Evolutionary conservation across 176 grass and related monocot species (phyloP).

Genomic region (Saccharum spontaneum): DNA sequence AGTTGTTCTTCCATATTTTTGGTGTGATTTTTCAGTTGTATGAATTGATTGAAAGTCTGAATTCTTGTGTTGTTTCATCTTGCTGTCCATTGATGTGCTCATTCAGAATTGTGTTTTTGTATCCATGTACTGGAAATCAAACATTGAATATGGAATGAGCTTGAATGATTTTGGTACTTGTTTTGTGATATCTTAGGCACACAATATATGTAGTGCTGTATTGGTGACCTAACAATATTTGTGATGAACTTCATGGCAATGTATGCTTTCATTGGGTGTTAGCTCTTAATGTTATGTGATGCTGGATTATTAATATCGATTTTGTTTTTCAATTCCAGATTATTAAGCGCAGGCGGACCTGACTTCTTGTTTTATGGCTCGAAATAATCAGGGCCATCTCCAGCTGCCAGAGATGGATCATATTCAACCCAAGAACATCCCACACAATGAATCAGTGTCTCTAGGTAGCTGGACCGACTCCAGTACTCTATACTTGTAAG

Average conservation of each 20-base stretch:
- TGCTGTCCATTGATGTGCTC: background rate
- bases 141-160: background rate
- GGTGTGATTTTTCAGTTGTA: background rate
- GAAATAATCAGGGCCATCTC: conserved; percentile 26
- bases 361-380: conserved; percentile 33
- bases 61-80: background rate
- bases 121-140: background rate
- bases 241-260: background rate
- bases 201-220: background rate
- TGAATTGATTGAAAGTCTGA: background rate
- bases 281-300: background rate
- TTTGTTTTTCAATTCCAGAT: conserved; percentile 29
- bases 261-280: background rate
- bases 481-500: background rate
- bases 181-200: conserved; percentile 13
- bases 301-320: conserved; percentile 24
- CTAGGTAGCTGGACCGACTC: conserved; percentile 37
- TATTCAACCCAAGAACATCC: conserved; percentile 31
- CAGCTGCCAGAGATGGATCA: conserved; percentile 44
- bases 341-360: background rate
- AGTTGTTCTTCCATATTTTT: background rate
- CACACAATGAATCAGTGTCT: conserved; percentile 25
- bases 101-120: conserved; percentile 3
- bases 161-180: conserved; percentile 1
- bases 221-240: background rate